These are phyloP conservation scores for Fusarium tjaetaba DNA, from an alignment of 2,329 filamentous ascomycete genomes.

Conservation along the genomic window DNA sequence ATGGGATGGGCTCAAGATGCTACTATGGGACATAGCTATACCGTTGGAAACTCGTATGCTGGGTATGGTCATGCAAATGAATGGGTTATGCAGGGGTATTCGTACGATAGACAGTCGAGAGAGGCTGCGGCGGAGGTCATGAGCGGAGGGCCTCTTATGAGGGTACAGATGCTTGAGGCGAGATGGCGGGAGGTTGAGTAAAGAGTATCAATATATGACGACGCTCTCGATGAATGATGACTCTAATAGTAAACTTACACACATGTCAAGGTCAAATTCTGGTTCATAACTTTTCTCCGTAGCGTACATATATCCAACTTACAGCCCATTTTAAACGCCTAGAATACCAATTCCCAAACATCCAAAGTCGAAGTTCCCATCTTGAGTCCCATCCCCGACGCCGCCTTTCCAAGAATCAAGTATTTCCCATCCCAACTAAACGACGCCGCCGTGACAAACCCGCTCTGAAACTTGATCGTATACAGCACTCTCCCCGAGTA, in stretches of 20 bases:
- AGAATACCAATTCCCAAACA: slow-evolving; percentile 44
- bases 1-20: slow-evolving; percentile 33
- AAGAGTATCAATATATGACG: background rate
- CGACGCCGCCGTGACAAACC: slow-evolving; percentile 46
- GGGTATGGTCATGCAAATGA: slow-evolving; percentile 48
- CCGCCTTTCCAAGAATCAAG: slow-evolving; percentile 46
- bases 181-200: slow-evolving; percentile 51
- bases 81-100: slow-evolving; percentile 44
- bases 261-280: background rate
- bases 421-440: slow-evolving; percentile 46
- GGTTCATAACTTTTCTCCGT: background rate
- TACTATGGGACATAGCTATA: slow-evolving; percentile 34
- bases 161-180: slow-evolving; percentile 46
- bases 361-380: slow-evolving; percentile 42
- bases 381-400: slow-evolving; percentile 35
- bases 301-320: background rate
- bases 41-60: slow-evolving; percentile 45
- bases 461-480: slow-evolving; percentile 44
- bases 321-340: slow-evolving; percentile 18
- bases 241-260: background rate
- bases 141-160: slow-evolving; percentile 19
- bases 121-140: slow-evolving; percentile 20
- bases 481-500: slow-evolving; percentile 48
- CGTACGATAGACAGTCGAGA: slow-evolving; percentile 45
- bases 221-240: background rate